Conservation (phyloP, 306 rosid genomes). For the Alnus rubra region DNA sequence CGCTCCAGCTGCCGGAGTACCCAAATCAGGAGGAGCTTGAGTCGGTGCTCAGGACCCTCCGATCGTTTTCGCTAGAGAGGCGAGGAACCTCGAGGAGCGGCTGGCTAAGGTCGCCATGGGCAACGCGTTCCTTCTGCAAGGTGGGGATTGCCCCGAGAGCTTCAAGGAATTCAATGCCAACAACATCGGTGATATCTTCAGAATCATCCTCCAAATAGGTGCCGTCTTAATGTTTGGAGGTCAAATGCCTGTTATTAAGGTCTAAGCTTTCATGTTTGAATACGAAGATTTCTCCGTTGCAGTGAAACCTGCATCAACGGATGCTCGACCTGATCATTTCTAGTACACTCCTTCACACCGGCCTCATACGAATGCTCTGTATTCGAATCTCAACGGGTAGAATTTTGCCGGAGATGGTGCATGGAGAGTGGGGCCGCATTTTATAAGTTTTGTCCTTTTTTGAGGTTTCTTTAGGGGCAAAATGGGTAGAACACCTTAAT, state of each 20-base stretch:
- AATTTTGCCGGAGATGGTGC: too few relatives aligned
- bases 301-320: too few relatives aligned
- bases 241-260: constrained; percentile 96
- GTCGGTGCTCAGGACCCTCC: constrained; percentile 78
- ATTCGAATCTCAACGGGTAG: too few relatives aligned
- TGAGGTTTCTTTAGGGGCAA: too few relatives aligned
- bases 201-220: constrained; percentile 90
- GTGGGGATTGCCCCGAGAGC: constrained; percentile 98
- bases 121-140: constrained; percentile 85
- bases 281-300: too few relatives aligned
- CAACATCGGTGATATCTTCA: constrained; percentile 89
- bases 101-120: constrained; percentile 82
- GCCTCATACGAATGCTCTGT: too few relatives aligned
- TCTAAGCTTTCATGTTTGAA: background rate
- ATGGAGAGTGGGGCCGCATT: too few relatives aligned
- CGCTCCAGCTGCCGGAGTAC: constrained; percentile 85
- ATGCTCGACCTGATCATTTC: too few relatives aligned
- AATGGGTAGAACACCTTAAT: too few relatives aligned
- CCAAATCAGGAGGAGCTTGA: constrained; percentile 70
- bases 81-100: constrained; percentile 75
- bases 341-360: too few relatives aligned
- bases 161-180: constrained; percentile 95
- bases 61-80: constrained; percentile 94
- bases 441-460: too few relatives aligned
- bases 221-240: constrained; percentile 96